phyloP scores from a whole-genome alignment of 2,329 filamentous ascomycete genomes.

The Sporothrix brunneoviolacea region DNA sequence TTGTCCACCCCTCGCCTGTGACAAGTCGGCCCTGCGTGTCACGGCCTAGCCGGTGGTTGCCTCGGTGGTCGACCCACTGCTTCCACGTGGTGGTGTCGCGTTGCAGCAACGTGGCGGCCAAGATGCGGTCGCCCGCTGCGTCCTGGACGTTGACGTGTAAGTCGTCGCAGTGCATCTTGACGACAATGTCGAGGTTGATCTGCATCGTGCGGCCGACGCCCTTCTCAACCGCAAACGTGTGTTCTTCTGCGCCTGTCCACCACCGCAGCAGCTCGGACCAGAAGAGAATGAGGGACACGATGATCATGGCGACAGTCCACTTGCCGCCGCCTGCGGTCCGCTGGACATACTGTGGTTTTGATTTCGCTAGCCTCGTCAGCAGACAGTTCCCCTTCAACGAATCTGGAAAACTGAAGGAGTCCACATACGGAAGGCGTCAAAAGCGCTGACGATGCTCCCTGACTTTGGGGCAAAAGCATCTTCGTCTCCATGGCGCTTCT shows the following conservation, averaged over 20 bases:
- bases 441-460: constrained; percentile 65
- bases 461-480: constrained; percentile 68
- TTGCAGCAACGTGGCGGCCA: constrained; percentile 67
- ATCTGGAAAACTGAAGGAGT: too few relatives aligned
- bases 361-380: constrained; percentile 73
- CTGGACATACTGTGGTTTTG: constrained; percentile 86
- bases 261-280: constrained; percentile 73
- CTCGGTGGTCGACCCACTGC: constrained; percentile 70
- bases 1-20: constrained; percentile 54
- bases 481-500: constrained; percentile 55
- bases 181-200: constrained; percentile 90
- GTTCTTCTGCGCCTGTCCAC: constrained; percentile 77
- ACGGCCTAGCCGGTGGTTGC: constrained; percentile 53
- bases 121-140: constrained; percentile 82
- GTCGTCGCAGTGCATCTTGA: constrained; percentile 79
- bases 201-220: constrained; percentile 81
- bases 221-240: constrained; percentile 91
- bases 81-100: constrained; percentile 74
- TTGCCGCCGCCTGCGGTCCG: constrained; percentile 81
- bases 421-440: constrained; percentile 88
- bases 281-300: constrained; percentile 68
- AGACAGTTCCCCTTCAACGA: too few relatives aligned
- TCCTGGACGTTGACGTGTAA: constrained; percentile 98
- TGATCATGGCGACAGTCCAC: constrained; percentile 79
- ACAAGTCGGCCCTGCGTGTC: constrained; percentile 49